Conservation (phyloP, 129 eudicot genomes). For the Pittosporum tobira region DNA sequence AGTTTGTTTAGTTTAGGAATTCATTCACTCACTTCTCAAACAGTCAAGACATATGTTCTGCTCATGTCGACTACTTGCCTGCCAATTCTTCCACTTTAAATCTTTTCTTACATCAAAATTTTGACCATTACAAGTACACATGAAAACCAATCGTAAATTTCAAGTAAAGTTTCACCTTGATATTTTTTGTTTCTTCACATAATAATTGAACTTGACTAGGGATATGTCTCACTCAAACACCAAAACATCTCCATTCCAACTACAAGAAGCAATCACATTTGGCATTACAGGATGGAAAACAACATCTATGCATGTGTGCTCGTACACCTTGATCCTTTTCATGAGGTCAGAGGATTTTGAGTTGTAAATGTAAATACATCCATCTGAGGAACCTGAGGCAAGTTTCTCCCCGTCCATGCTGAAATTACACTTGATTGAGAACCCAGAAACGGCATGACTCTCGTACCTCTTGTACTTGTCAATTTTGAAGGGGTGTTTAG, state of each 20-base stretch:
- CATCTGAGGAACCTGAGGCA: slow-evolving; percentile 78
- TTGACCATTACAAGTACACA: too few relatives aligned
- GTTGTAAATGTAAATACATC: slow-evolving; percentile 57
- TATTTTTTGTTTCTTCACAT: neutral
- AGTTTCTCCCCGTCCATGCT: slow-evolving; percentile 56
- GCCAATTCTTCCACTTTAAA: too few relatives aligned
- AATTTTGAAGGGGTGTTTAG: slow-evolving; percentile 60
- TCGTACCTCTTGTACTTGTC: slow-evolving; percentile 87
- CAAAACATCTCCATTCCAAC: slow-evolving; percentile 72
- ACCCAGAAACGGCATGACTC: slow-evolving; percentile 68
- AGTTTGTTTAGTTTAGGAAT: too few relatives aligned
- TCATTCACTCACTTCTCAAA: too few relatives aligned
- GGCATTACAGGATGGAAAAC: slow-evolving; percentile 72
- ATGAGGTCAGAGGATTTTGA: slow-evolving; percentile 47
- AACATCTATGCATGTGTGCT: slow-evolving; percentile 75
- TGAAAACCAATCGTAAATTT: too few relatives aligned
- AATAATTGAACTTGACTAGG: neutral
- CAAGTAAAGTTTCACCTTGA: too few relatives aligned
- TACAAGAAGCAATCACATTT: slow-evolving; percentile 61
- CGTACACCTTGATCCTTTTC: slow-evolving; percentile 53
- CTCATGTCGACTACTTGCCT: too few relatives aligned
- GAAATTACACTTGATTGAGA: slow-evolving; percentile 74
- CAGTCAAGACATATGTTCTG: too few relatives aligned
- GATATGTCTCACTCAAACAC: slow-evolving; percentile 32
- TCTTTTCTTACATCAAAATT: too few relatives aligned